These are phyloP conservation scores for Phytophthora europaea DNA, from an alignment of 352 stramenopile species.

Conservation along the genomic window DNA sequence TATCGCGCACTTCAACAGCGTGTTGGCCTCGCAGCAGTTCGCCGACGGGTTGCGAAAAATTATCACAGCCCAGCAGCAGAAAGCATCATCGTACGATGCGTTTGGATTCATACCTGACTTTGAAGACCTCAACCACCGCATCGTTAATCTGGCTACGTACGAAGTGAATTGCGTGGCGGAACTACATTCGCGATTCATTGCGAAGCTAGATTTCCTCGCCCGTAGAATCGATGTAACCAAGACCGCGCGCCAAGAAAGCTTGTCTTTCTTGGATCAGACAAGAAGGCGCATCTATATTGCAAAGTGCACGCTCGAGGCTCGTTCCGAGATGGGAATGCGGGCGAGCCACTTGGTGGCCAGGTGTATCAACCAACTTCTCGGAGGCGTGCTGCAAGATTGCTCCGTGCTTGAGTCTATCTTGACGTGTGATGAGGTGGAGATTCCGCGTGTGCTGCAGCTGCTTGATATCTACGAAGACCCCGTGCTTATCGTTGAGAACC, in stretches of 20 bases:
- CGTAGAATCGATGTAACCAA: slow-evolving; percentile 76
- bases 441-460: slow-evolving; percentile 57
- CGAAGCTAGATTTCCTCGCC: slow-evolving; percentile 56
- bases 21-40: slow-evolving; percentile 65
- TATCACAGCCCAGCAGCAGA: slow-evolving; percentile 79
- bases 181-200: slow-evolving; percentile 73
- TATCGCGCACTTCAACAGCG: slow-evolving; percentile 61
- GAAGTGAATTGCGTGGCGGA: slow-evolving; percentile 61
- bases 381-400: slow-evolving; percentile 69
- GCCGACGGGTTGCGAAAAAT: slow-evolving; percentile 67
- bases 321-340: slow-evolving; percentile 47
- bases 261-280: slow-evolving; percentile 69
- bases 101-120: slow-evolving; percentile 66
- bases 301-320: slow-evolving; percentile 44
- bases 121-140: slow-evolving; percentile 68
- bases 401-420: slow-evolving; percentile 76
- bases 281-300: slow-evolving; percentile 63
- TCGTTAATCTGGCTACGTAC: slow-evolving; percentile 57
- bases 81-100: slow-evolving; percentile 45
- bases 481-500: slow-evolving; percentile 69
- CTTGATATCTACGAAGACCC: slow-evolving; percentile 78
- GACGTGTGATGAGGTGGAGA: slow-evolving; percentile 58
- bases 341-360: slow-evolving; percentile 66
- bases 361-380: slow-evolving; percentile 78
- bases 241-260: slow-evolving; percentile 48